Percentiles rank a stretch among this genome's conserved stretches.
phyloP scores from a whole-genome alignment of 2,329 filamentous ascomycete genomes.

The Pyrenophora graminea region DNA sequence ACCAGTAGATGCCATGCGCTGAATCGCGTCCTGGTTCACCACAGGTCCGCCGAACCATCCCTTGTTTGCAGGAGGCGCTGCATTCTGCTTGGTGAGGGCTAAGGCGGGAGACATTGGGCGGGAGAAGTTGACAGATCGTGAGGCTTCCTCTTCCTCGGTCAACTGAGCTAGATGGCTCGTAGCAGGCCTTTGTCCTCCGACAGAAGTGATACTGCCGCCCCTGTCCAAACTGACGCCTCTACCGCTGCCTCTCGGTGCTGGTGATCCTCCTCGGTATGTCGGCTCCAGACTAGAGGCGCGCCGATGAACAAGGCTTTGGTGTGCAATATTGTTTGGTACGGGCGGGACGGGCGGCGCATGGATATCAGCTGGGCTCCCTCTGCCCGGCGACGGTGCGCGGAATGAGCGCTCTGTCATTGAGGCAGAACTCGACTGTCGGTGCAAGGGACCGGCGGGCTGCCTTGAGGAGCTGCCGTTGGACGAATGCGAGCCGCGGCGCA shows the following conservation, averaged over 20 bases:
- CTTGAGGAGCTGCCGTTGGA: conserved; percentile 61
- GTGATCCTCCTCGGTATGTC: conserved; percentile 52
- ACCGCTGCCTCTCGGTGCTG: conserved; percentile 44
- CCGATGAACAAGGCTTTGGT: conserved; percentile 33
- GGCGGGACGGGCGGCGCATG: conserved; percentile 75
- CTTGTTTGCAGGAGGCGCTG: conserved; percentile 22
- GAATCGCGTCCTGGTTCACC: conserved; percentile 35
- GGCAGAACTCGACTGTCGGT: conserved; percentile 64
- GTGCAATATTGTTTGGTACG: conserved; percentile 61
- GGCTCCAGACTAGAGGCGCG: conserved; percentile 58
- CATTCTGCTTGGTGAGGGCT: conserved; percentile 12
- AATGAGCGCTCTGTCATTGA: conserved; percentile 93
- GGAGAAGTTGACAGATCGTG: conserved; percentile 59
- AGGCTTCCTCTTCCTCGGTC: conserved; percentile 49
- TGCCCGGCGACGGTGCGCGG: conserved; percentile 66
- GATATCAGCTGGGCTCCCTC: conserved; percentile 33
- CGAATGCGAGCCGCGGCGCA: conserved; percentile 72
- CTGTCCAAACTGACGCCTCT: conserved; percentile 50
- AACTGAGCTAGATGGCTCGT: conserved; percentile 49
- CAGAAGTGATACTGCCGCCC: conserved; percentile 23
- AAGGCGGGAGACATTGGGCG: conserved; percentile 54
- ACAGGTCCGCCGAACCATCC: conserved; percentile 49
- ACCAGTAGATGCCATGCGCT: conserved; percentile 34
- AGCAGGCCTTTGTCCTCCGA: conserved; percentile 33
- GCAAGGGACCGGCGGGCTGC: conserved; percentile 43